Conservation (phyloP, 495 filamentous ascomycete species). For the Podospora australis region DNA sequence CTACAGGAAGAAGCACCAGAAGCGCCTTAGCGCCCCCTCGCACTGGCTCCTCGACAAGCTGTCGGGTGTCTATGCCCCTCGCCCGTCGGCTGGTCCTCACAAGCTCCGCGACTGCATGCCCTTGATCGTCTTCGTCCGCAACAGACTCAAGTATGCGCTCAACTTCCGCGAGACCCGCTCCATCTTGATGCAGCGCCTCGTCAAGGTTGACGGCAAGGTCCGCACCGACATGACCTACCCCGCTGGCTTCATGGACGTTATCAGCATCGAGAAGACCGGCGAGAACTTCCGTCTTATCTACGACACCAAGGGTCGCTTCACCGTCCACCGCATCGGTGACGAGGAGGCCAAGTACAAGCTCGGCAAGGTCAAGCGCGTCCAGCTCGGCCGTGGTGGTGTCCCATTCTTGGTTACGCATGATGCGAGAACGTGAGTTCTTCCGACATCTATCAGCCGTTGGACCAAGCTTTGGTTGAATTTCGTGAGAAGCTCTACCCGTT, state of each 20-base stretch:
- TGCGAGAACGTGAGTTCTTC: conserved; percentile 97
- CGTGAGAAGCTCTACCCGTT: too few species aligned
- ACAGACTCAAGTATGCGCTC: conserved; percentile 98
- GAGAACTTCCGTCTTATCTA: conserved; percentile 99
- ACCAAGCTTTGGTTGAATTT: conserved; percentile 95
- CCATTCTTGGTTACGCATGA: conserved; percentile 99
- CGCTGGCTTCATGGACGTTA: conserved; percentile 98
- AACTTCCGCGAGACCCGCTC: conserved; percentile 95
- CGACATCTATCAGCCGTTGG: conserved; percentile 98
- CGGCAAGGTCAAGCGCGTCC: conserved; percentile 98
- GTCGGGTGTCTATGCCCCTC: conserved; percentile 93
- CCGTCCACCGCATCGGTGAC: conserved; percentile 94
- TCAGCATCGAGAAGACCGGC: conserved; percentile 97
- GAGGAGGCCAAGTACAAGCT: conserved; percentile 99
- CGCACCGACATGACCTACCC: conserved; percentile 97
- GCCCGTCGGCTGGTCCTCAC: conserved; percentile 94
- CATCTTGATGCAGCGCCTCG: conserved; percentile 98
- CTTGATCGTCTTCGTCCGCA: conserved; percentile 97
- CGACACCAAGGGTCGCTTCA: conserved; percentile 99
- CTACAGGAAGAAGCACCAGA: conserved; percentile 95
- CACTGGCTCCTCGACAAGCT: conserved; percentile 99
- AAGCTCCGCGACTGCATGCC: conserved; percentile 99
- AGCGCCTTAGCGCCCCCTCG: conserved; percentile 96
- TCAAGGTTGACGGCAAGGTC: conserved; percentile 99
- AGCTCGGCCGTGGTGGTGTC: conserved; percentile 98